Base-by-base conservation (phyloP, 2,329 filamentous ascomycete species). In the Colletotrichum filicis region DNA sequence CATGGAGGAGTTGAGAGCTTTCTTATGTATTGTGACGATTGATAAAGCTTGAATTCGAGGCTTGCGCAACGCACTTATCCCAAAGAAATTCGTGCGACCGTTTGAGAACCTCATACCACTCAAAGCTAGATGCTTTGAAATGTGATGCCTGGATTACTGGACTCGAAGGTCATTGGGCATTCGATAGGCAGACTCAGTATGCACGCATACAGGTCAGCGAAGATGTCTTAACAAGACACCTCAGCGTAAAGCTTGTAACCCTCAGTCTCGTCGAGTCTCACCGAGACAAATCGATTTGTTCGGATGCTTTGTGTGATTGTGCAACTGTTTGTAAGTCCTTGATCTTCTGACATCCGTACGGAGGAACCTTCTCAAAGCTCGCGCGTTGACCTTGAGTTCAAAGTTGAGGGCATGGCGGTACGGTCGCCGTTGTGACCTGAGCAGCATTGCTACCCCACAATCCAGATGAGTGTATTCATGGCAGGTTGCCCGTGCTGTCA, bases 391-490 rank as follows among this genome's bases (percentile, higher is more conserved):
- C 4, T 26, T 26, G 26, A 26, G 1, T 19, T 49, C 8, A 32
- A 32, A 11, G 8, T 79, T 85, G 85, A 11, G 77, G 77, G 32
- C 77, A 79, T 4, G 76, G 73, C 42, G 87, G 14, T 16, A 16
- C 92, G 5, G 42, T 16, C 42, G 42, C 16, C 42, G 42, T 88
- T 93, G 77, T 83, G 97, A 56, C 81, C 96, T 61, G 87, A 84
- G 8, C 94, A 98, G 83, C 95, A 98, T 80, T 88, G 88, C 77
- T 84, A 91, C 95, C 98, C 80, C 84, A 86, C 2, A 95, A 94
- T 0, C 86, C 97, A 79, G 93, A 93, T 37, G 86, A 82, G 57
- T 84, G 16, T 8, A 19, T 96, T 61, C 87, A 91, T 78, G 85
- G 83, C 24, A 96, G 95, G 80, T 80, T 97, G n/a, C 80, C 37